Percentiles rank a stretch among this genome's conserved stretches.
Conservation (phyloP, 2,329 filamentous ascomycete genomes). For the Phialophora expanda region DNA sequence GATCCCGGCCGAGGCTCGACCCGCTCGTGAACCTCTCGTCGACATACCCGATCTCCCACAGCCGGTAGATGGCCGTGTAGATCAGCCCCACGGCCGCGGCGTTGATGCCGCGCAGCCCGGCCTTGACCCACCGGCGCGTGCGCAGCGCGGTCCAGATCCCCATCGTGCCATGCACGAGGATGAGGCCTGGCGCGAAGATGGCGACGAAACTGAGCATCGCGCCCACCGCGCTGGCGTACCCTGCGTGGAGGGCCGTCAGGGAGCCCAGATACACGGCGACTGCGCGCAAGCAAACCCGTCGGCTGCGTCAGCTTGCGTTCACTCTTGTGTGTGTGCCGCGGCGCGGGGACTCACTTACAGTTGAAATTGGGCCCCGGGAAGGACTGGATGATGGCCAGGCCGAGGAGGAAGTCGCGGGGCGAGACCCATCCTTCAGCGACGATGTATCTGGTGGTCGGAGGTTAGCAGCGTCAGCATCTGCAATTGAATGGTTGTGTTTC, state of each 20-base stretch:
- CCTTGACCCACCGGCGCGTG: constrained; percentile 55
- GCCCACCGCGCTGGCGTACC: constrained; percentile 50
- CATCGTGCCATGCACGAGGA: constrained; percentile 41
- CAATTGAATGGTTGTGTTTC: background rate
- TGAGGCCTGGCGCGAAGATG: constrained; percentile 48
- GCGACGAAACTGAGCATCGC: constrained; percentile 58
- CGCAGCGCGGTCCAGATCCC: constrained; percentile 58
- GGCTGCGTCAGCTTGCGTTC: background rate
- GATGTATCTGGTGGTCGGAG: constrained; percentile 54
- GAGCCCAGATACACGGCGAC: constrained; percentile 64
- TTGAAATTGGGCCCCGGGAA: constrained; percentile 66
- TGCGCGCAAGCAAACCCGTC: background rate
- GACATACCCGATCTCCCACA: constrained; percentile 67
- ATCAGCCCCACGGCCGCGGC: constrained; percentile 66
- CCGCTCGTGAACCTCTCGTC: constrained; percentile 57
- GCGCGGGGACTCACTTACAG: constrained; percentile 28
- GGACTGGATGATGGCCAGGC: constrained; percentile 72
- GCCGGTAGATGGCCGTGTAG: constrained; percentile 67
- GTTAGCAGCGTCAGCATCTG: background rate
- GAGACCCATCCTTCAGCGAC: constrained; percentile 73
- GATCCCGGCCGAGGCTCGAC: constrained; percentile 61
- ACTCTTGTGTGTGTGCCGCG: background rate
- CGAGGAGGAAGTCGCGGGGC: constrained; percentile 72
- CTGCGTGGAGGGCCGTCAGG: constrained; percentile 49
- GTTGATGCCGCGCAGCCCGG: constrained; percentile 61